A percentile compares a stretch with the other conserved stretches of the same genome.
phyloP scores from a whole-genome alignment of 1,139 yeast species.

The Geotrichum carabidarum region DNA sequence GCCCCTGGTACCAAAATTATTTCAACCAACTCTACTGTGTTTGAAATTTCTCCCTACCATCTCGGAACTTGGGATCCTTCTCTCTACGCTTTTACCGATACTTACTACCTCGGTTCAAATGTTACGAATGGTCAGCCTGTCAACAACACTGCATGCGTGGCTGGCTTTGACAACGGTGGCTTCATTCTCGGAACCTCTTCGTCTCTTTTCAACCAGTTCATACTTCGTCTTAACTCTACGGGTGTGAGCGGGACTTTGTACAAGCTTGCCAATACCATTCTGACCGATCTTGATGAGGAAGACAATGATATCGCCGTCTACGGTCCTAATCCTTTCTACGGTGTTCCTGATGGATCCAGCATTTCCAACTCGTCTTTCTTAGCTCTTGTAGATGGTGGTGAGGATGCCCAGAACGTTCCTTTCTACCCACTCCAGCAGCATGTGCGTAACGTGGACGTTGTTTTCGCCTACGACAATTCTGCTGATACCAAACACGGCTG shows the following conservation, averaged over 20 bases:
- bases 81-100: conserved; percentile 62
- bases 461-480: conserved; percentile 82
- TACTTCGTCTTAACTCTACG: conserved; percentile 54
- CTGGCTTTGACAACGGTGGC: conserved; percentile 75
- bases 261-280: conserved; percentile 36
- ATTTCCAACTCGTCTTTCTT: conserved; percentile 43
- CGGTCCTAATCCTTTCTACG: conserved; percentile 72
- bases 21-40: conserved; percentile 67
- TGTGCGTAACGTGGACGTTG: conserved; percentile 66
- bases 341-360: conserved; percentile 24
- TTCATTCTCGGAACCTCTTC: conserved; percentile 76
- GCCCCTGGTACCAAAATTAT: conserved; percentile 52
- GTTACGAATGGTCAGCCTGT: conserved; percentile 49
- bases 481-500: conserved; percentile 64
- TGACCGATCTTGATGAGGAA: conserved; percentile 30
- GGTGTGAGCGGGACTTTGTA: conserved; percentile 48
- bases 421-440: conserved; percentile 69
- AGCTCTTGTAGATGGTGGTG: conserved; percentile 84
- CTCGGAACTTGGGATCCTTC: conserved; percentile 86
- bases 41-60: conserved; percentile 81
- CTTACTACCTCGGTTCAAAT: conserved; percentile 68
- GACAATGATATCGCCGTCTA: conserved; percentile 63
- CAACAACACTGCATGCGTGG: conserved; percentile 44
- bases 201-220: conserved; percentile 66
- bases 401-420: conserved; percentile 76